phyloP scores from a whole-genome alignment of 2,329 filamentous ascomycete genomes.

The Sordariomycetes sp. region DNA sequence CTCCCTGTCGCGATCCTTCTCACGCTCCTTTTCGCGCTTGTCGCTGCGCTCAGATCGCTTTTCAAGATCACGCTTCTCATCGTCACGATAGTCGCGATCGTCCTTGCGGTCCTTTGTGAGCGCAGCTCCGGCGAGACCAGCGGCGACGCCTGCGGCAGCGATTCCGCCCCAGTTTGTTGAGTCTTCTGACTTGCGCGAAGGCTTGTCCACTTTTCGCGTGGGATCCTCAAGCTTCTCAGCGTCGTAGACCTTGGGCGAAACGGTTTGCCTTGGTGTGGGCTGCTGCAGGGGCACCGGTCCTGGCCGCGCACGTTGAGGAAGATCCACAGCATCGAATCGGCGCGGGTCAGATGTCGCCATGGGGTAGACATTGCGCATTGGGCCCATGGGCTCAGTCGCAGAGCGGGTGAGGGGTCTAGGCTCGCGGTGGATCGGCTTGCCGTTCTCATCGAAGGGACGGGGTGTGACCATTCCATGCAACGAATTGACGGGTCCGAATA shows the following conservation, averaged over 20 bases:
- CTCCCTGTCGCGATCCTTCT: constrained; percentile 12
- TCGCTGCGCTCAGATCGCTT: constrained; percentile 3
- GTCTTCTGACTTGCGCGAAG: constrained; percentile 17
- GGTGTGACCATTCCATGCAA: constrained; percentile 45
- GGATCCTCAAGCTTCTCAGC: constrained; percentile 29
- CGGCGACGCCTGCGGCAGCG: constrained; percentile 39
- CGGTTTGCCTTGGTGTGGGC: constrained; percentile 68
- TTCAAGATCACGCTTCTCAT: constrained; percentile 4
- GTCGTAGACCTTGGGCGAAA: constrained; percentile 61
- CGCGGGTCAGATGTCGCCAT: constrained; percentile 56
- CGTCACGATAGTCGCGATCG: constrained; percentile 10
- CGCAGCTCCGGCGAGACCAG: constrained; percentile 14
- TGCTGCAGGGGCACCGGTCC: constrained; percentile 68
- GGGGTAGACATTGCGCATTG: constrained; percentile 57
- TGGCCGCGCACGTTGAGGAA: constrained; percentile 35
- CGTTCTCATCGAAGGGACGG: constrained; percentile 37
- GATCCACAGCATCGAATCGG: constrained; percentile 43
- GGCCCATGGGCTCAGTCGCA: constrained; percentile 10
- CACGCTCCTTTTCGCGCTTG: constrained; percentile 6
- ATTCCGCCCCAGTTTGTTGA: constrained; percentile 32
- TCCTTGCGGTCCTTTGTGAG: constrained; percentile 10
- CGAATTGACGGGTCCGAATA: constrained; percentile 55
- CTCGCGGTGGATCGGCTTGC: constrained; percentile 6
- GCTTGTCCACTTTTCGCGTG: constrained; percentile 21
- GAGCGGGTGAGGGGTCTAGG: constrained; percentile 12